These are phyloP conservation scores for Malania oleifera DNA, from an alignment of 164 flowering plant genomes.

Conservation along the genomic window DNA sequence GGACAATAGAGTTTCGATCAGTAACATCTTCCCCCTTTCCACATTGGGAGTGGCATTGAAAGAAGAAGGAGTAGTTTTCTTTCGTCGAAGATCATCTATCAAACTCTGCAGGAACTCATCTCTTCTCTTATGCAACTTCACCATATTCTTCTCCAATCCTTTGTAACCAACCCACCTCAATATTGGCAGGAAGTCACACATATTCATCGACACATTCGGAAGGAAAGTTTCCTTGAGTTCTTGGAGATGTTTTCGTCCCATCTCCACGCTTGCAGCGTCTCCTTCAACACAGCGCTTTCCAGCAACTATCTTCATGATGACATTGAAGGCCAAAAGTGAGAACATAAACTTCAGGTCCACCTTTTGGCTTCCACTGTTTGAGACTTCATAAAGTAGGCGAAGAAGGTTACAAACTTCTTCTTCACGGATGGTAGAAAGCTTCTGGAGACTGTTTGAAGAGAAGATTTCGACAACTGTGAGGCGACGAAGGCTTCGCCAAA, in stretches of 20 bases:
- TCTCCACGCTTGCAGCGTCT: background rate
- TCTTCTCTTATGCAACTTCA: background rate
- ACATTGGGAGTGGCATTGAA: background rate
- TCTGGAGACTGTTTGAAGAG: background rate
- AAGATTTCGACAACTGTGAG: background rate
- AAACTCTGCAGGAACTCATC: background rate
- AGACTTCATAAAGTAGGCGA: background rate
- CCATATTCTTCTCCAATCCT: too few relatives aligned
- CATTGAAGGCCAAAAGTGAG: background rate
- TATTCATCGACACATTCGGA: background rate
- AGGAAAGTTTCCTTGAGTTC: background rate
- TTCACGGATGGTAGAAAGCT: background rate
- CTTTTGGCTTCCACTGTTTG: background rate
- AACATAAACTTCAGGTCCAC: background rate
- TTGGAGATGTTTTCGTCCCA: background rate
- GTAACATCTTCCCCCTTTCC: background rate
- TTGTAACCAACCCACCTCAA: too few relatives aligned
- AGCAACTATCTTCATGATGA: background rate
- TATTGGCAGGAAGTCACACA: too few relatives aligned
- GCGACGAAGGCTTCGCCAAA: too few relatives aligned
- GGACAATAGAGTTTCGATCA: background rate
- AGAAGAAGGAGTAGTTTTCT: background rate
- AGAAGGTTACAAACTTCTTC: background rate
- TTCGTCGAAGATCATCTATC: background rate
- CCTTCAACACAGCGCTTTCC: background rate